Evolutionary conservation across 2,329 filamentous ascomycete species (phyloP).

Genomic region (Pseudocercospora ulei): DNA sequence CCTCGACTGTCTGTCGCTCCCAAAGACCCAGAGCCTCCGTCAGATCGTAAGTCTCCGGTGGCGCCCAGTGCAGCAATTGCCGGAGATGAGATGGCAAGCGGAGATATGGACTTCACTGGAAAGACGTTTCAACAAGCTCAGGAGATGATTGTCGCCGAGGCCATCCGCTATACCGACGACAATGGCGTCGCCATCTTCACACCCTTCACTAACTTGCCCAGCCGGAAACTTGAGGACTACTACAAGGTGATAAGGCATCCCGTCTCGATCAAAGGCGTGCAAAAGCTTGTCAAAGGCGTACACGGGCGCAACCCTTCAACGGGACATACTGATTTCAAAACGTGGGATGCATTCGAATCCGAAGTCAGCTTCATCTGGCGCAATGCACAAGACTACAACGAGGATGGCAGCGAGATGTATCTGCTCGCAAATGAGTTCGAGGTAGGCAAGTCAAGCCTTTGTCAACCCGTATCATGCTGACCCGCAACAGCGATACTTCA

Average conservation of each 20-base stretch:
- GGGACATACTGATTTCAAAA: constrained; percentile 60
- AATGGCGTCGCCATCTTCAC: constrained; percentile 60
- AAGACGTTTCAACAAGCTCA: constrained; percentile 76
- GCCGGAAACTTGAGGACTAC: constrained; percentile 69
- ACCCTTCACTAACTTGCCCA: constrained; percentile 69
- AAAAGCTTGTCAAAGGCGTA: constrained; percentile 65
- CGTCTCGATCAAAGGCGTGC: constrained; percentile 64
- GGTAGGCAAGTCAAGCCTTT: constrained; percentile 44
- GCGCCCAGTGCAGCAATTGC: constrained; percentile 27
- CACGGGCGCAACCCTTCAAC: constrained; percentile 56
- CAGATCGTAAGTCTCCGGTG: constrained; percentile 28
- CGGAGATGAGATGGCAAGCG: constrained; percentile 19
- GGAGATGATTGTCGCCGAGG: constrained; percentile 69
- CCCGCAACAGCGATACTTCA: constrained; percentile 54
- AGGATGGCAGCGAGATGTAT: constrained; percentile 80
- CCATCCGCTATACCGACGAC: constrained; percentile 58
- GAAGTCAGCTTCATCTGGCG: constrained; percentile 73
- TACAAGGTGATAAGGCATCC: constrained; percentile 75
- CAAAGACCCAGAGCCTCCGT: constrained; percentile 26
- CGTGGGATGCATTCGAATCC: constrained; percentile 71
- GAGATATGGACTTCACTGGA: constrained; percentile 51
- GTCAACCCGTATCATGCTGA: constrained; percentile 10
- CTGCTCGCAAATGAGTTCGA: constrained; percentile 67
- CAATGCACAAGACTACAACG: constrained; percentile 83
- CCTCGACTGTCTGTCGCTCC: constrained; percentile 19